phyloP scores from a whole-genome alignment of 83 land plant genomes.

The Picea abies region DNA sequence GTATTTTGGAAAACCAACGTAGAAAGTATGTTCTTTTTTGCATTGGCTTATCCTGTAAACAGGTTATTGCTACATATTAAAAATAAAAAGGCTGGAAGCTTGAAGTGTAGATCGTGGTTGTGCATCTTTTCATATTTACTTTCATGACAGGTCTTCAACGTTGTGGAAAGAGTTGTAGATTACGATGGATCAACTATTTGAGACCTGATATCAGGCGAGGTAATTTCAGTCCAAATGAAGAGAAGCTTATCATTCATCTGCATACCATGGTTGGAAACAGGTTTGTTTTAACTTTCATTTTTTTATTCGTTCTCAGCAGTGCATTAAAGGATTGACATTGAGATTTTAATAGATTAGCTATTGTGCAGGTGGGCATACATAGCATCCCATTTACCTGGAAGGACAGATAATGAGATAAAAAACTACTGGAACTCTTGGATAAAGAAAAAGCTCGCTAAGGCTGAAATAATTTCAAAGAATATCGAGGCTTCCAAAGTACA shows the following conservation, averaged over 20 bases:
- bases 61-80: not conserved
- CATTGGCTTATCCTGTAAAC: not conserved
- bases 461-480: not conserved
- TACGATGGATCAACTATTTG: slow-evolving; percentile 47
- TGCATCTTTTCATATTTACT: not conserved
- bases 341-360: no score
- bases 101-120: not conserved
- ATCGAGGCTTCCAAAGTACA: no score
- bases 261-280: slow-evolving; percentile 44
- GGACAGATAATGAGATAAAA: slow-evolving; percentile 1
- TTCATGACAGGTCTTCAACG: slow-evolving; percentile 26
- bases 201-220: slow-evolving; percentile 43
- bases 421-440: slow-evolving; percentile 11
- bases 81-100: no score
- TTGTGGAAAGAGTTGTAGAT: slow-evolving; percentile 48
- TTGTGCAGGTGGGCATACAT: slow-evolving; percentile 5
- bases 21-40: not conserved
- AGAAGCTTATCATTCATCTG: slow-evolving; percentile 43
- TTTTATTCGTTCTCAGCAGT: not conserved
- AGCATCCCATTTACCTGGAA: not conserved
- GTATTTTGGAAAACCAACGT: not conserved
- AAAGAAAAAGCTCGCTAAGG: not conserved
- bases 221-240: slow-evolving; percentile 36
- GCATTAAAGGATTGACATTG: no score
- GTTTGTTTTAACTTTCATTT: slow-evolving; percentile 8